Conservation (phyloP, 116 monocot species). For the Cymodocea nodosa region DNA sequence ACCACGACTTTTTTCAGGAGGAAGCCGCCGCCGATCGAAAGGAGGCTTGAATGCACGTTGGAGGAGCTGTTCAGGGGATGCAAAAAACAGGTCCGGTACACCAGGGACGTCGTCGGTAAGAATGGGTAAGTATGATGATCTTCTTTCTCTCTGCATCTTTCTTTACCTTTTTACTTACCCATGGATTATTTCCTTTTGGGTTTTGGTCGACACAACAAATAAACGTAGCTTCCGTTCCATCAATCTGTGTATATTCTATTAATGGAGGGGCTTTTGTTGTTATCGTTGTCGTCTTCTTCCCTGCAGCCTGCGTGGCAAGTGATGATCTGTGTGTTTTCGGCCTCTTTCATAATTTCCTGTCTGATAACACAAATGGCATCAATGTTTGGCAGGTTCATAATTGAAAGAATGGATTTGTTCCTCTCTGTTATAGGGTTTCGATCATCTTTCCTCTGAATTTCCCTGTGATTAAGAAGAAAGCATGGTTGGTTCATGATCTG, state of each 20-base stretch:
- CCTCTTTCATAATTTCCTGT: not conserved
- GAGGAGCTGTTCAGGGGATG: constrained; percentile 89
- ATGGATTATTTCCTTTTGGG: not conserved
- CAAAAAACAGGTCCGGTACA: constrained; percentile 63
- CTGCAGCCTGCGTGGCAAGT: not conserved
- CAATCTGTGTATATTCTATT: not conserved
- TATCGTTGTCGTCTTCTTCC: not conserved
- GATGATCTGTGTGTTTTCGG: not conserved
- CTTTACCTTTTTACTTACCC: not conserved
- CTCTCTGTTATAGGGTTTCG: no score
- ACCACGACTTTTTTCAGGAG: constrained; percentile 13
- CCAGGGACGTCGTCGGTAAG: constrained; percentile 42
- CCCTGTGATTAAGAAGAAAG: no score
- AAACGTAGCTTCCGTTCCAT: not conserved
- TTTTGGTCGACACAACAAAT: not conserved
- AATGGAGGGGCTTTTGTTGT: not conserved
- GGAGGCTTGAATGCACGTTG: constrained; percentile 81
- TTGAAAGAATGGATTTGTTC: no score
- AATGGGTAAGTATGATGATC: constrained; percentile 26
- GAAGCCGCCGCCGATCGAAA: constrained; percentile 76
- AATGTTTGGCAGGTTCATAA: no score
- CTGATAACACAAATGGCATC: not conserved
- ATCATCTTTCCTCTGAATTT: no score
- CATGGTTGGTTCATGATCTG: no score
- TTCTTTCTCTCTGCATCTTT: not conserved